phyloP scores from a whole-genome alignment of 495 filamentous ascomycete species.

The Parathielavia appendiculata region DNA sequence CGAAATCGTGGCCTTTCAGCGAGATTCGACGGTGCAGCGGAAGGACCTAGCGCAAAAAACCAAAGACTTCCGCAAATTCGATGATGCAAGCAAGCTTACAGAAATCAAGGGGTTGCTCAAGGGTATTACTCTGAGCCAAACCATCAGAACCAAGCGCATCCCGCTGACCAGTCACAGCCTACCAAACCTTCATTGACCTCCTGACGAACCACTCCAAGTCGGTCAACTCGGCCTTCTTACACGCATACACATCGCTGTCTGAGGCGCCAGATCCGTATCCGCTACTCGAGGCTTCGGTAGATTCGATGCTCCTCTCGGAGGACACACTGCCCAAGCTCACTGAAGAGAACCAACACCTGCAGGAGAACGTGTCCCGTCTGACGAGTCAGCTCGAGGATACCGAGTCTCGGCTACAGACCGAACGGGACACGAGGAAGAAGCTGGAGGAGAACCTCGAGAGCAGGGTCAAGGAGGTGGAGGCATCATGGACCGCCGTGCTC shows the following conservation, averaged over 20 bases:
- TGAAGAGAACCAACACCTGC: constrained; percentile 78
- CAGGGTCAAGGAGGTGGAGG: constrained; percentile 79
- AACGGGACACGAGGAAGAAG: constrained; percentile 63
- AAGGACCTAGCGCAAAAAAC: constrained; percentile 98
- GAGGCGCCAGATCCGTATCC: constrained; percentile 97
- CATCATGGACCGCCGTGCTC: constrained; percentile 86
- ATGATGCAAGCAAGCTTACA: constrained; percentile 78
- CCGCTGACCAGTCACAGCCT: constrained; percentile 54
- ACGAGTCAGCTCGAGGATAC: constrained; percentile 88
- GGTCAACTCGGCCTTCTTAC: constrained; percentile 84
- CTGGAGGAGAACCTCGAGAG: constrained; percentile 71
- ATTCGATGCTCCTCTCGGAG: constrained; percentile 83
- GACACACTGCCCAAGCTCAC: constrained; percentile 85
- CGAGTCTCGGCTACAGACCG: constrained; percentile 67
- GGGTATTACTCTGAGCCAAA: constrained; percentile 42
- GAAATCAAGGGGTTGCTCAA: constrained; percentile 90
- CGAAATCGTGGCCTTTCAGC: constrained; percentile 86
- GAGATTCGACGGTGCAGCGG: constrained; percentile 85
- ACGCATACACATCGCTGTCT: constrained; percentile 86
- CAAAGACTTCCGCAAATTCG: constrained; percentile 93
- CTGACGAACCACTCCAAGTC: constrained; percentile 91
- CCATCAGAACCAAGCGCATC: background rate
- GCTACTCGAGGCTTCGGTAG: constrained; percentile 89
- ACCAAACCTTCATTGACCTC: constrained; percentile 95
- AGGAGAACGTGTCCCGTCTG: constrained; percentile 70